Base-by-base conservation (phyloP, 1,284 basidiomycete genomes). In the Laetiporus sulphureus region DNA sequence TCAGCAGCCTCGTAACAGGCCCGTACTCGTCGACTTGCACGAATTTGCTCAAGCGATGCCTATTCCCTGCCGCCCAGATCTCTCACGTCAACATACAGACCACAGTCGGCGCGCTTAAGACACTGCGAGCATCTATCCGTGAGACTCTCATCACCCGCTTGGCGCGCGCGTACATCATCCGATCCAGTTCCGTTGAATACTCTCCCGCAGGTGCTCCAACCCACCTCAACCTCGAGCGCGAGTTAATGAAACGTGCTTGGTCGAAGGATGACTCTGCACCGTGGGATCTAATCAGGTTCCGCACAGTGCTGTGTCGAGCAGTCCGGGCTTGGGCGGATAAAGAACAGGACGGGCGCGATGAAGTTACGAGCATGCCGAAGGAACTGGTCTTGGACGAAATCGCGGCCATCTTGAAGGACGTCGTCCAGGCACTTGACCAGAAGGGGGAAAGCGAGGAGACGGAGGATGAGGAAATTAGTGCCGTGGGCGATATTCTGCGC, bases 191-290 rank as follows among this genome's bases (percentile, higher is more conserved):
- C 2, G 52, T 68, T 5, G 64, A 65, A 4, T 82, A 81, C 45
- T 71, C 76, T 0, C 68, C 69, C 30, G 74, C 80, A 1, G 81
- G 80, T 19, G 72, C 71, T 3, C 76, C 79, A 0, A 70, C 69
- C 1, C 65, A 73, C 32, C 64, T 83, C 50, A 73, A 75, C 37
- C 56, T 86, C 11, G 76, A 77, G 42, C 64, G 64, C 31, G 75
- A 77, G 15, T 56, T 85, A 36, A 72, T 87, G 69, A 80, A 83
- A 48, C 71, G 73, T 2, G 83, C 82, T 0, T 87, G 80, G 80
- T 68, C 76, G 1, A 77, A 74, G 51, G 76, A 83, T 36, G 77
- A 79, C 31, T 61, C 70, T 10, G 58, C 66, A 3, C 59, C 63
- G n/a, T 84, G 82, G 77, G 79, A 83, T 43, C 68, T 81, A 12